These are phyloP conservation scores for Polygonum maritimum DNA, from an alignment of 148 eudicot genomes.

Conservation along the genomic window DNA sequence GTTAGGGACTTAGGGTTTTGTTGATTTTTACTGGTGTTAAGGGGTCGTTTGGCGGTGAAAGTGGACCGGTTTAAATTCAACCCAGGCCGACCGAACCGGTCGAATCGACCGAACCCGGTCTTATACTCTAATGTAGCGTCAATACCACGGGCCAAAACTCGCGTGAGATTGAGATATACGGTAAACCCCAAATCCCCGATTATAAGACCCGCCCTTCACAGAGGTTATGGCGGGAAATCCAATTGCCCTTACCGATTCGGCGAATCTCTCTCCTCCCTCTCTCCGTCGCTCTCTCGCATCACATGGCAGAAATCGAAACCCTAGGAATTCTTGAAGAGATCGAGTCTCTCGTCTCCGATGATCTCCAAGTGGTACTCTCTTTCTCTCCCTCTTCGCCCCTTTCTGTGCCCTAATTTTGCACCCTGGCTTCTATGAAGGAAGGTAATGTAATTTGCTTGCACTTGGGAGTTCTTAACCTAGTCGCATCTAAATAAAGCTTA, in stretches of 20 bases:
- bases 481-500: neutral
- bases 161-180: neutral
- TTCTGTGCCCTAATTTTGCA: constrained; percentile 10
- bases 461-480: neutral
- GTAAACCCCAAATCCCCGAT: neutral
- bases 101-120: neutral
- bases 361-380: constrained; percentile 78
- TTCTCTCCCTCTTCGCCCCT: neutral
- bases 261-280: neutral
- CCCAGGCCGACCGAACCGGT: neutral
- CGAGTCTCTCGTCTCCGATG: constrained; percentile 61
- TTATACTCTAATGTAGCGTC: neutral
- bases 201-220: neutral
- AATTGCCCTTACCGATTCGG: neutral
- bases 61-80: neutral
- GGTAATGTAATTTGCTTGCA: neutral
- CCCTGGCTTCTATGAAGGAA: neutral
- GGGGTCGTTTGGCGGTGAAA: neutral
- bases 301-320: constrained; percentile 66
- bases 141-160: neutral
- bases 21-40: neutral
- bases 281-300: neutral
- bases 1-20: neutral
- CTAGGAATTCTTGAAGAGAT: constrained; percentile 75
- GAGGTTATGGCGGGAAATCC: constrained; percentile 12